phyloP scores from a whole-genome alignment of 2,329 filamentous ascomycete species.

The Didymella pinodella region DNA sequence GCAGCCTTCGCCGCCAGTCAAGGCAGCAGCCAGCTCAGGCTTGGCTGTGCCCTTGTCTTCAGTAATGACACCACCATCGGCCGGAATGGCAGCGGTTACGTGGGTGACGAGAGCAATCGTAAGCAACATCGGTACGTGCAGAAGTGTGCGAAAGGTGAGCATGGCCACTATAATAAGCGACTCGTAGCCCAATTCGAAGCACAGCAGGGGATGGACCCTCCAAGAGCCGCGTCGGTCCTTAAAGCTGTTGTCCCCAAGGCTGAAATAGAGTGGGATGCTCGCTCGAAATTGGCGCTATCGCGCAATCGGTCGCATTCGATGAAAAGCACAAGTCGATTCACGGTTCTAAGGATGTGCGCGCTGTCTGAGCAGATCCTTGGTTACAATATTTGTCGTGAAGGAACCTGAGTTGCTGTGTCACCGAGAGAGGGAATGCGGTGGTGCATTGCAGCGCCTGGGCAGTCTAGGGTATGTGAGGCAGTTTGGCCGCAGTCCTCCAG shows the following conservation, averaged over 20 bases:
- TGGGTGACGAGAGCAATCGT: constrained; percentile 30
- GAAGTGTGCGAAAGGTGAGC: constrained; percentile 31
- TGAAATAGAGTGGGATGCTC: background rate
- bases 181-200: constrained; percentile 4
- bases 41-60: constrained; percentile 28
- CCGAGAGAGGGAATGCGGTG: background rate
- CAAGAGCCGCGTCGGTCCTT: constrained; percentile 7
- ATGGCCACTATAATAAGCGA: constrained; percentile 24
- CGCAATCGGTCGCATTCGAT: constrained; percentile 7
- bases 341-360: background rate
- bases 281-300: constrained; percentile 1
- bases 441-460: constrained; percentile 12
- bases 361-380: background rate
- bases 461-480: constrained; percentile 15
- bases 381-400: constrained; percentile 5
- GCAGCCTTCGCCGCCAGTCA: constrained; percentile 46
- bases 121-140: constrained; percentile 36
- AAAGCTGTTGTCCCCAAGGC: background rate
- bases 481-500: constrained; percentile 11
- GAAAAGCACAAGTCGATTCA: constrained; percentile 2
- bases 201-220: background rate
- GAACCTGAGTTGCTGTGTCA: constrained; percentile 1
- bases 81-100: constrained; percentile 34
- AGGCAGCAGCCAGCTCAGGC: constrained; percentile 31
- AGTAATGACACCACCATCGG: constrained; percentile 35